Base-by-base conservation (phyloP, 2,329 filamentous ascomycete species). In the Beauveria australis region DNA sequence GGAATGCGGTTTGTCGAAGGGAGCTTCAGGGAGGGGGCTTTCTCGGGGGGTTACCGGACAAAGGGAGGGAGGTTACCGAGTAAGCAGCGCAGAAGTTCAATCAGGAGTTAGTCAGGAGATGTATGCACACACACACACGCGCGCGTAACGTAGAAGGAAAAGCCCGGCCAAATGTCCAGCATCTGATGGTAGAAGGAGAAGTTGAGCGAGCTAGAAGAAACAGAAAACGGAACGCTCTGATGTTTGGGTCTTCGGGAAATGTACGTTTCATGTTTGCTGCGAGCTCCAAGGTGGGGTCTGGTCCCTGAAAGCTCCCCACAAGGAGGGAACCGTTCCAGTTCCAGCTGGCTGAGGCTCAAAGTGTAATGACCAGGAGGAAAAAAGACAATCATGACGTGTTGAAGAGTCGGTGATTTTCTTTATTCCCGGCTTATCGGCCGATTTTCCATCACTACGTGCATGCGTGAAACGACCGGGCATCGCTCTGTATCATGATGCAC, bases 151-250 rank as follows among this genome's bases (percentile, higher is more conserved):
- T n/a, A 22, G 28, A 37, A 55, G 26, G 26, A 4, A 30, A 26
- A 14, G 30, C 16, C 19, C 10, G 18, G 30, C 62, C 58, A 62
- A 63, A 62, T 64, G 63, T 47, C 63, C 63, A 61, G 63, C 63
- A 64, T 62, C 59, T 53, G 61, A 62, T 44, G 19, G 28, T 28
- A 24, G 16, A n/a, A 53, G 41, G 22, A 56, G 22, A 47, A 19
- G 46, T 48, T n/a, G 33, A 18, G 16, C 10, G 26, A 30, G 22
- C 16, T 49, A 24, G 26, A 37, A 33, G 48, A 33, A 18, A 37
- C 9, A 24, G 37, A 24, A 51, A 37, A 28, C 28, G 22, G 9
- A 30, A 16, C 46, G 47, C 46, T 51, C 46, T 51, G 55, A 54
- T 18, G 58, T 52, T 37, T 37, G 47, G 55, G 14, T 16, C 5